phyloP scores from a whole-genome alignment of 2,329 filamentous ascomycete species.

The Blastomyces percursus region DNA sequence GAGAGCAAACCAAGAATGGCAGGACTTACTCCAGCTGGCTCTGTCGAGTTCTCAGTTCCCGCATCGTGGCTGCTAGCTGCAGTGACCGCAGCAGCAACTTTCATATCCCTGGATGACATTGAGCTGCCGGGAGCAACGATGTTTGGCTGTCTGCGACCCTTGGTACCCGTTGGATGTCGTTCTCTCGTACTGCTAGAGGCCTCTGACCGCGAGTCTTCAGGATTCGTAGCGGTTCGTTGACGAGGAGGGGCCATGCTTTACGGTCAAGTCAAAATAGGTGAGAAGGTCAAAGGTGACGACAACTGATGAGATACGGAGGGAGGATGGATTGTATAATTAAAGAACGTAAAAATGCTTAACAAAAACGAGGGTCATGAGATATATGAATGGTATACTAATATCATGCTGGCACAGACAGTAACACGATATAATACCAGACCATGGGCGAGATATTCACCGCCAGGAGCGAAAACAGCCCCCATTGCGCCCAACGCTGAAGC shows the following conservation, averaged over 20 bases:
- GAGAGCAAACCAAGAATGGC: slow-evolving; percentile 7
- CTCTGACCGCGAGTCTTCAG: slow-evolving; percentile 40
- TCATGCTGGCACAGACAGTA: neutral
- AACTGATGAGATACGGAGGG: neutral
- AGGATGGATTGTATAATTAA: neutral
- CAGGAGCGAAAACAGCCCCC: neutral
- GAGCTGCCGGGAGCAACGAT: slow-evolving; percentile 9
- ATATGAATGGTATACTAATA: neutral
- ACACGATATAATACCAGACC: neutral
- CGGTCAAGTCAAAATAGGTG: neutral
- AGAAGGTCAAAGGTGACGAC: neutral
- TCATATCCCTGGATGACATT: slow-evolving; percentile 16
- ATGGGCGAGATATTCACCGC: neutral
- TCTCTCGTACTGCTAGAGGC: slow-evolving; percentile 36
- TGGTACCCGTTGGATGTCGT: slow-evolving; percentile 22
- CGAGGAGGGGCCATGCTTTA: slow-evolving; percentile 36
- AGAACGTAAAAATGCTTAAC: neutral
- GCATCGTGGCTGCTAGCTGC: slow-evolving; percentile 16
- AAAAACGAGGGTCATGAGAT: neutral
- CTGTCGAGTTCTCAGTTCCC: slow-evolving; percentile 10
- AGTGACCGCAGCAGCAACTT: slow-evolving; percentile 17
- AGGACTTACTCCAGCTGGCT: slow-evolving; percentile 25
- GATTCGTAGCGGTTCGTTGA: slow-evolving; percentile 28
- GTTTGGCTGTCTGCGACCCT: slow-evolving; percentile 24
- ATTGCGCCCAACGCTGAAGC: neutral